phyloP scores from a whole-genome alignment of 23 red algal species.

The Pyropia haitanensis region DNA sequence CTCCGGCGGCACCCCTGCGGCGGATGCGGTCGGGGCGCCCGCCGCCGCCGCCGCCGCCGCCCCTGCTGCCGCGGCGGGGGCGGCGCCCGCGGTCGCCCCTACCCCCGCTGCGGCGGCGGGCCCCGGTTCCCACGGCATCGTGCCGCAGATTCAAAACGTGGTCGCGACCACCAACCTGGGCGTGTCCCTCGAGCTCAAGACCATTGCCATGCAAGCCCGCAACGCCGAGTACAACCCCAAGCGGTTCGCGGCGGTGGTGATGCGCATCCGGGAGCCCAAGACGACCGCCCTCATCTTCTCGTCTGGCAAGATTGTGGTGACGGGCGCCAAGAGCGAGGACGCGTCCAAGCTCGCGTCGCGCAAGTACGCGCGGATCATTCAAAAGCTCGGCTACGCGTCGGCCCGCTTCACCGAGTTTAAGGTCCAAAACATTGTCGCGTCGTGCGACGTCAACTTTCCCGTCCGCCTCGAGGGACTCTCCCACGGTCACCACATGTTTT shows the following conservation, averaged over 20 bases:
- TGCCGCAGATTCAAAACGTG: constrained; percentile 86
- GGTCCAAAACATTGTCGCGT: constrained; percentile 96
- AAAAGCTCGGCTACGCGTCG: constrained; percentile 86
- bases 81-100: too few relatives aligned
- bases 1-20: too few relatives aligned
- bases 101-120: neutral
- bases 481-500: constrained; percentile 84
- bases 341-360: constrained; percentile 70
- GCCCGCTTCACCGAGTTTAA: constrained; percentile 95
- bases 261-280: constrained; percentile 95
- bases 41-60: too few relatives aligned
- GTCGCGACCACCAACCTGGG: constrained; percentile 85
- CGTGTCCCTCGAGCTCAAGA: constrained; percentile 79
- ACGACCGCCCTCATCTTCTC: constrained; percentile 98
- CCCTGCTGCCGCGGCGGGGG: too few relatives aligned
- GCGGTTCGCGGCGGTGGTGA: constrained; percentile 99
- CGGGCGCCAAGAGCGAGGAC: constrained; percentile 83
- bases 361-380: constrained; percentile 96
- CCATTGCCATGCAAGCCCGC: constrained; percentile 81
- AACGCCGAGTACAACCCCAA: constrained; percentile 99
- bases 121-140: constrained; percentile 51
- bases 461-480: constrained; percentile 90
- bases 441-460: constrained; percentile 88
- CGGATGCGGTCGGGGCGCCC: too few relatives aligned
- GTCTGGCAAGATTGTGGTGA: constrained; percentile 96